Percentiles rank a stretch among this genome's conserved stretches.
These are phyloP conservation scores for Phytopythium helicoides DNA, from an alignment of 352 stramenopile species.

Conservation along the genomic window DNA sequence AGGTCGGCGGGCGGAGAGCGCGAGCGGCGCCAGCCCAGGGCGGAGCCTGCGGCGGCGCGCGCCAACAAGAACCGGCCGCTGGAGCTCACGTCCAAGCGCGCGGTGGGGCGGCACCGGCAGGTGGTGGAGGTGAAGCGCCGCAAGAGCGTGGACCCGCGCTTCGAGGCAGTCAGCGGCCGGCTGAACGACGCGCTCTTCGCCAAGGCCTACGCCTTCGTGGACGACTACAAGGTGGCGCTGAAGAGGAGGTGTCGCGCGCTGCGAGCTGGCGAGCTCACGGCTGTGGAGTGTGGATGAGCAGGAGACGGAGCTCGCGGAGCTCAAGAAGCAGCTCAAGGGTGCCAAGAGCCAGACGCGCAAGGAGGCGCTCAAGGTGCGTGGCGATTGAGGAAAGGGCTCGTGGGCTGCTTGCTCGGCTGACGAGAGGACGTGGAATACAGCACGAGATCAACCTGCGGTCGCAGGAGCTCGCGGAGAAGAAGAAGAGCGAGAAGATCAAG, in stretches of 20 bases:
- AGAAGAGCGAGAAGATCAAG: slow-evolving; percentile 75
- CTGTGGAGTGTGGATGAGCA: slow-evolving; percentile 15
- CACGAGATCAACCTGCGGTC: slow-evolving; percentile 66
- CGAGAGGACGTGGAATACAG: too few species aligned
- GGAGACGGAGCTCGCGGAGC: slow-evolving; percentile 78
- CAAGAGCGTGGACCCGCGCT: slow-evolving; percentile 78
- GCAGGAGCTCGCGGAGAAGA: slow-evolving; percentile 70
- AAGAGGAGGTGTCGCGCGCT: too few species aligned
- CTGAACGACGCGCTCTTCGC: slow-evolving; percentile 88
- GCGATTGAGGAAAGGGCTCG: background rate
- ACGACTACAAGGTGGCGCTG: slow-evolving; percentile 88
- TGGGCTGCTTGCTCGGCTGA: too few species aligned
- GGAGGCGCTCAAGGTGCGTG: slow-evolving; percentile 73
- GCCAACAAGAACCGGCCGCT: slow-evolving; percentile 87
- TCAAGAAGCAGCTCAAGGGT: slow-evolving; percentile 76
- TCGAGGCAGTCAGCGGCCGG: slow-evolving; percentile 79
- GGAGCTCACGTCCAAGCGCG: slow-evolving; percentile 82
- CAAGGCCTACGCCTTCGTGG: slow-evolving; percentile 89
- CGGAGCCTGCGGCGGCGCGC: slow-evolving; percentile 4
- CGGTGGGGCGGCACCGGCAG: slow-evolving; percentile 74
- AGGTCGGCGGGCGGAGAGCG: too few species aligned
- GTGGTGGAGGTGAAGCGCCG: slow-evolving; percentile 84
- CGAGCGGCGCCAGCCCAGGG: slow-evolving; percentile 15
- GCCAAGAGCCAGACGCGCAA: slow-evolving; percentile 68
- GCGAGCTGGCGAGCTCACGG: too few species aligned